Evolutionary conservation across 345 rosid species (phyloP).

Genomic region (Salix purpurea): DNA sequence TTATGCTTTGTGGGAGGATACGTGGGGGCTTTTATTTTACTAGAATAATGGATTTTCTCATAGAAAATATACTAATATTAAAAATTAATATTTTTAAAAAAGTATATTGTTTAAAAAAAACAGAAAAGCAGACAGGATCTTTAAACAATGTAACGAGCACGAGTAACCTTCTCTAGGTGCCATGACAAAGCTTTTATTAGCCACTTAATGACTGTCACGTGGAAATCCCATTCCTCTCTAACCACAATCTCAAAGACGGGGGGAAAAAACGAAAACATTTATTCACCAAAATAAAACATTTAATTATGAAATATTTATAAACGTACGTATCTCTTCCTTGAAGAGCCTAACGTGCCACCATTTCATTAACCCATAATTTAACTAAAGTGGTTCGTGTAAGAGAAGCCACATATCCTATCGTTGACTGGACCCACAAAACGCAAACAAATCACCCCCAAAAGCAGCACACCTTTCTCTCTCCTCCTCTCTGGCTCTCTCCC

Average conservation of each 20-base stretch:
- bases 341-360: slow-evolving; percentile 21
- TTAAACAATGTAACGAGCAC: background rate
- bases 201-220: background rate
- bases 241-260: background rate
- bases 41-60: background rate
- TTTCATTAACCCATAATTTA: slow-evolving; percentile 12
- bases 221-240: background rate
- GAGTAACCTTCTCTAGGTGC: background rate
- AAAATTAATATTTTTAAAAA: too few relatives aligned
- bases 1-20: background rate
- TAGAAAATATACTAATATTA: too few relatives aligned
- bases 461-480: slow-evolving; percentile 42
- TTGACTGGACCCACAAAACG: slow-evolving; percentile 40
- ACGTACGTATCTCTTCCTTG: background rate
- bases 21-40: background rate
- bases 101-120: too few relatives aligned
- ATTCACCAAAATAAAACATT: background rate
- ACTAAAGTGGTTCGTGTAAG: slow-evolving; percentile 24
- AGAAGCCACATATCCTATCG: slow-evolving; percentile 43
- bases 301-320: background rate
- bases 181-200: background rate
- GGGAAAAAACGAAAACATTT: too few relatives aligned
- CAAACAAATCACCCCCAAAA: slow-evolving; percentile 30
- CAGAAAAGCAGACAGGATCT: background rate
- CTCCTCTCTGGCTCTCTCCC: background rate